Percentiles rank a stretch among this genome's conserved stretches.
These are phyloP conservation scores for Blastocrithidia nonstop DNA, from an alignment of 208 protist genomes.

Conservation along the genomic window DNA sequence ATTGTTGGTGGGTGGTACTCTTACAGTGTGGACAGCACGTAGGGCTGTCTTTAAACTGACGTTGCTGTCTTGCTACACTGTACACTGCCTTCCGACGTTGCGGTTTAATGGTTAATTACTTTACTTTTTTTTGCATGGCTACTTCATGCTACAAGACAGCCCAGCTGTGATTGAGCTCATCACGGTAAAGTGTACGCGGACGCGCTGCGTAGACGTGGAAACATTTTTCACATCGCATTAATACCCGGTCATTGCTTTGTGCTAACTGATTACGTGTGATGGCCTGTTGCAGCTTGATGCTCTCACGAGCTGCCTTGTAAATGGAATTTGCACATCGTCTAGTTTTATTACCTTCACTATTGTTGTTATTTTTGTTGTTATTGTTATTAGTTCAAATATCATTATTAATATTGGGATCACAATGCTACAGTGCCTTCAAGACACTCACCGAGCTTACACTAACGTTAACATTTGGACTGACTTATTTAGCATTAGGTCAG, in stretches of 20 bases:
- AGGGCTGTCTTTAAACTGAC: conserved; percentile 10
- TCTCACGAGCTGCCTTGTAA: conserved; percentile 19
- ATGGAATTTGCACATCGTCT: conserved; percentile 8
- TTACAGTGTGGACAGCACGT: conserved; percentile 40
- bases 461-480: too few relatives aligned
- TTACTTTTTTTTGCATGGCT: conserved; percentile 4
- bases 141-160: conserved; percentile 23
- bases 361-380: too few relatives aligned
- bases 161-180: conserved; percentile 48
- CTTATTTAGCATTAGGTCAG: too few relatives aligned
- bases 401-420: too few relatives aligned
- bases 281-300: conserved; percentile 40
- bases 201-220: conserved; percentile 68
- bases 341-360: too few relatives aligned
- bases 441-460: too few relatives aligned
- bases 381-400: too few relatives aligned
- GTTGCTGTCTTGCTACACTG: conserved; percentile 25
- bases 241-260: conserved; percentile 27
- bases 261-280: conserved; percentile 42
- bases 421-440: too few relatives aligned
- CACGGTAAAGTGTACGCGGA: conserved; percentile 41
- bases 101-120: conserved; percentile 9
- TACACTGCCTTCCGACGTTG: conserved; percentile 16
- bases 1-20: conserved; percentile 54
- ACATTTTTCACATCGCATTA: conserved; percentile 61